Percentiles rank a stretch among this genome's conserved stretches.
phyloP scores from a whole-genome alignment of 257 asterid genomes.

The Echites panduratus region DNA sequence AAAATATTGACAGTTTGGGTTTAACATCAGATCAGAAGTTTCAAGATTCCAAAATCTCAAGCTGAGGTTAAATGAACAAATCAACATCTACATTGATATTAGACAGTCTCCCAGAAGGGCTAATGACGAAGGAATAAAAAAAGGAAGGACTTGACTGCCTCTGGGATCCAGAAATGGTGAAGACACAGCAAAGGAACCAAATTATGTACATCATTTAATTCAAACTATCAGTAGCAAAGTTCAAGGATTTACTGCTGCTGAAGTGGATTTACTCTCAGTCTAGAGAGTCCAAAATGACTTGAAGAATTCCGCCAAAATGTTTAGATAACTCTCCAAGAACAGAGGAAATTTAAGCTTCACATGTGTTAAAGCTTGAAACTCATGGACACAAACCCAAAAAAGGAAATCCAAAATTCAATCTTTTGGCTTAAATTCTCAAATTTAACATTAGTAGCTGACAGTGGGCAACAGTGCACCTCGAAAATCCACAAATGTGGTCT shows the following conservation, averaged over 20 bases:
- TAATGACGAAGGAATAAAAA: not conserved
- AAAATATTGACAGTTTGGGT: not conserved
- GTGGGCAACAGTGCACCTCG: slow-evolving; percentile 17
- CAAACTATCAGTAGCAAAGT: not conserved
- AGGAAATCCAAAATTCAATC: slow-evolving; percentile 11
- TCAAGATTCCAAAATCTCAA: not conserved
- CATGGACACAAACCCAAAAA: not conserved
- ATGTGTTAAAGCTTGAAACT: not conserved
- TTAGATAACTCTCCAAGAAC: not conserved
- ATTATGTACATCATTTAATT: slow-evolving; percentile 19
- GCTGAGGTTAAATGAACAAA: not conserved
- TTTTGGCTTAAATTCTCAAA: slow-evolving; percentile 21
- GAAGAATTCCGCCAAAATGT: not conserved
- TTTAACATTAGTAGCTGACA: slow-evolving; percentile 15
- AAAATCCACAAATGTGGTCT: slow-evolving; percentile 16
- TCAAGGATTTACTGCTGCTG: not conserved
- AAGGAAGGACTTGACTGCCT: slow-evolving; percentile 23
- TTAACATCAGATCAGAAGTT: slow-evolving; percentile 27
- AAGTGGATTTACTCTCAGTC: slow-evolving; percentile 5
- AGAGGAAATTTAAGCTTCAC: not conserved
- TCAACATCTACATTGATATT: not conserved
- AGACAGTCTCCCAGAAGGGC: not conserved
- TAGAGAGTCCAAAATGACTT: not conserved
- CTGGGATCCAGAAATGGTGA: slow-evolving; percentile 32
- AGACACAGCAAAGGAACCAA: slow-evolving; percentile 25